Percentiles rank a stretch among this genome's conserved stretches.
Conservation (phyloP, 2,329 filamentous ascomycete genomes). For the Arthrobotrys megalospora region DNA sequence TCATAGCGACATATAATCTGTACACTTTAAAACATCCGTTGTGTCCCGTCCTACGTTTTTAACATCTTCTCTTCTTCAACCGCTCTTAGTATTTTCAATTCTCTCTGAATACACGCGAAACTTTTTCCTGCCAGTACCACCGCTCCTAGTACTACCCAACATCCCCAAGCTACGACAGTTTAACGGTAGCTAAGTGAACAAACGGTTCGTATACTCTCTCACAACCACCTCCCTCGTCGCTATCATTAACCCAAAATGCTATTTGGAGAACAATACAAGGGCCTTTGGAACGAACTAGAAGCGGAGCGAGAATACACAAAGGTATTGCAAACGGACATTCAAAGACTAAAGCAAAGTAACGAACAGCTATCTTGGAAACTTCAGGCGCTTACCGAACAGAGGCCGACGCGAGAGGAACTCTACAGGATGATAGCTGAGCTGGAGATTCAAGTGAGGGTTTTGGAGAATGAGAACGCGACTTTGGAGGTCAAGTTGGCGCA, state of each 20-base stretch:
- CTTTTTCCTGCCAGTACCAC: too few species aligned
- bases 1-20: too few species aligned
- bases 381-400: not conserved
- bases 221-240: too few species aligned
- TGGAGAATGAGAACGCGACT: slow-evolving; percentile 8
- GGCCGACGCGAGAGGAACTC: not conserved
- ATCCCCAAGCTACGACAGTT: too few species aligned
- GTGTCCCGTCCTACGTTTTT: too few species aligned
- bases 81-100: too few species aligned
- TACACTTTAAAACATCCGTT: too few species aligned
- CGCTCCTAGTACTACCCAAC: too few species aligned
- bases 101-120: too few species aligned
- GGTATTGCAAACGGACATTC: not conserved
- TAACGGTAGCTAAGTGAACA: too few species aligned
- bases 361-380: not conserved
- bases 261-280: slow-evolving; percentile 22
- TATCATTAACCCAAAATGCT: slow-evolving; percentile 1
- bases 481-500: not conserved
- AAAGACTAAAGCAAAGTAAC: not conserved
- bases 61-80: too few species aligned
- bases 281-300: slow-evolving; percentile 9
- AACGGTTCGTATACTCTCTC: too few species aligned
- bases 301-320: not conserved
- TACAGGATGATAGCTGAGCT: not conserved
- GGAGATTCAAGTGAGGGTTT: not conserved